phyloP scores from a whole-genome alignment of 306 rosid species.

The Sphenostylis stenocarpa region DNA sequence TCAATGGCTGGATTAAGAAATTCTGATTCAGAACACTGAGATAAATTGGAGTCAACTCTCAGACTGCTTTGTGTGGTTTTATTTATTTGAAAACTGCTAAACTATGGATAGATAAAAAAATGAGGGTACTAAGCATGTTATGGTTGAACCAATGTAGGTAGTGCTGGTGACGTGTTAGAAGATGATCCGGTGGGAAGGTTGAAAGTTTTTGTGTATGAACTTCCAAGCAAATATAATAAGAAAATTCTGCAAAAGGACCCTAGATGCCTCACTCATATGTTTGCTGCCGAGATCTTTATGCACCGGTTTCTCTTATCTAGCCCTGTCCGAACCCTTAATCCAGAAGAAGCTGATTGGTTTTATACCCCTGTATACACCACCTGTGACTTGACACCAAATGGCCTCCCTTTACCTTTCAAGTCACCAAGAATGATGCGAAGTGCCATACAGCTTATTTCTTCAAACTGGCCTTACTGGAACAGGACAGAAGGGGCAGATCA shows the following conservation, averaged over 20 bases:
- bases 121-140: slow-evolving; percentile 14
- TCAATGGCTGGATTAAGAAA: background rate
- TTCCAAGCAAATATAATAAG: slow-evolving; percentile 97
- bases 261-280: slow-evolving; percentile 95
- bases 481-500: slow-evolving; percentile 96
- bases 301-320: slow-evolving; percentile 93
- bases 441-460: slow-evolving; percentile 93
- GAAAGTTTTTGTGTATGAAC: slow-evolving; percentile 97
- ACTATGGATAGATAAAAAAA: background rate
- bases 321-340: slow-evolving; percentile 94
- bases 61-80: background rate
- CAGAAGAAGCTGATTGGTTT: slow-evolving; percentile 99
- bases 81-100: background rate
- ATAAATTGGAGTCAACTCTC: background rate
- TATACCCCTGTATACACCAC: slow-evolving; percentile 96
- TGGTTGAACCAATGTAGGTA: slow-evolving; percentile 61
- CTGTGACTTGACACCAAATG: slow-evolving; percentile 96
- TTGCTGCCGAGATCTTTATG: slow-evolving; percentile 99
- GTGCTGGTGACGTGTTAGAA: slow-evolving; percentile 98
- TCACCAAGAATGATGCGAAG: slow-evolving; percentile 99
- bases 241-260: slow-evolving; percentile 95
- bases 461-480: slow-evolving; percentile 99
- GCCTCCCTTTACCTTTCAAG: slow-evolving; percentile 96
- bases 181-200: slow-evolving; percentile 98
- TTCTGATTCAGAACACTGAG: background rate